A percentile compares a stretch with the other conserved stretches of the same genome.
These are phyloP conservation scores for Aspergillus tubingensis DNA, from an alignment of 2,329 filamentous ascomycete genomes.

Conservation along the genomic window DNA sequence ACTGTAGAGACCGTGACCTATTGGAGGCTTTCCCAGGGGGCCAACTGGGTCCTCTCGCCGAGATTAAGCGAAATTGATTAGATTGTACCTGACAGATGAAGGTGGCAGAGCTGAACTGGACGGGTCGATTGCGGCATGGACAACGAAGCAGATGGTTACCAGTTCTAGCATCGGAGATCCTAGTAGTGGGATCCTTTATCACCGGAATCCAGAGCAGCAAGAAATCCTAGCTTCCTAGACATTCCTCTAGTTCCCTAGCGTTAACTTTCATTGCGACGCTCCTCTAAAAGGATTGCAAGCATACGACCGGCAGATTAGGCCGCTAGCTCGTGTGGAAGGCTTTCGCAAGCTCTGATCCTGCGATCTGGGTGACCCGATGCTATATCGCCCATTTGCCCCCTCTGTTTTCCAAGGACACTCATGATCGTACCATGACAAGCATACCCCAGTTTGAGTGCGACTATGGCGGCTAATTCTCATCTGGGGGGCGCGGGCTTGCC, in stretches of 20 bases:
- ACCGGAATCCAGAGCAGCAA: not conserved
- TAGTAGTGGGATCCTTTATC: not conserved
- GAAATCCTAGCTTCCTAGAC: not conserved
- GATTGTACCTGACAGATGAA: not conserved
- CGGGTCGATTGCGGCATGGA: not conserved
- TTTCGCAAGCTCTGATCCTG: not conserved
- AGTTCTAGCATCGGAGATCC: not conserved
- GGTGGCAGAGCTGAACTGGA: not conserved
- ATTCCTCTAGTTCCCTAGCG: not conserved
- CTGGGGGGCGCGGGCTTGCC: constrained; percentile 12
- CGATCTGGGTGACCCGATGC: not conserved
- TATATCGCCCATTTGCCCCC: not conserved
- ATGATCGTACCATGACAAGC: not conserved
- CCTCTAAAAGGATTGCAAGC: not conserved
- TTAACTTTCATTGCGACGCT: not conserved
- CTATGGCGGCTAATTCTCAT: constrained; percentile 13
- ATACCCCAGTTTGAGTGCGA: not conserved
- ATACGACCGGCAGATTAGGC: not conserved
- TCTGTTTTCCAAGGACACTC: not conserved
- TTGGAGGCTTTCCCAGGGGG: not conserved
- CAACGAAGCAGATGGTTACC: not conserved
- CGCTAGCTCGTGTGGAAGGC: not conserved
- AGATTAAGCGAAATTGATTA: not conserved
- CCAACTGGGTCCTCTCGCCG: not conserved
- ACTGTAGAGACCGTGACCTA: too few relatives aligned